phyloP scores from a whole-genome alignment of 306 rosid species.

The Cicer arietinum region DNA sequence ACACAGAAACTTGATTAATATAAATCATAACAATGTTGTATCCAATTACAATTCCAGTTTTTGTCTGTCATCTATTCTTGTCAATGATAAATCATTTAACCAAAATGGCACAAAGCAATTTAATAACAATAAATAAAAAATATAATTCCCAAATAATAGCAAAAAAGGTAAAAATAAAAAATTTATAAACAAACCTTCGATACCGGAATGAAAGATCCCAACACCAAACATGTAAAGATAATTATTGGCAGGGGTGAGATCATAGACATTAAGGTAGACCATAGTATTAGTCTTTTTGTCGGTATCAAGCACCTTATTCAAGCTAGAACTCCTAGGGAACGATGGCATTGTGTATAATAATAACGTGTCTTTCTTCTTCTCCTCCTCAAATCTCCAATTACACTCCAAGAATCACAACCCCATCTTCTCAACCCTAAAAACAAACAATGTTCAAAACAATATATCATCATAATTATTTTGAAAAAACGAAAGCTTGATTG shows the following conservation, averaged over 20 bases:
- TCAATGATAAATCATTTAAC: background rate
- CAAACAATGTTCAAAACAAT: conserved; percentile 2
- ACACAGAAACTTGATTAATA: background rate
- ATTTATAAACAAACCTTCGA: conserved; percentile 63
- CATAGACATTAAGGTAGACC: conserved; percentile 89
- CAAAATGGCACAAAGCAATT: conserved; percentile 16
- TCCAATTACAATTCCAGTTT: background rate
- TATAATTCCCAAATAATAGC: background rate
- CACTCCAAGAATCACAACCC: conserved; percentile 48
- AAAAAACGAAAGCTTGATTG: background rate
- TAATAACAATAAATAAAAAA: background rate
- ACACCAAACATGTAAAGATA: conserved; percentile 84
- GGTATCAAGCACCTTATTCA: conserved; percentile 48
- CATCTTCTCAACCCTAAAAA: conserved; percentile 47
- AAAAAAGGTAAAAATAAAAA: conserved; percentile 10
- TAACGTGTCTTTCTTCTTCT: conserved; percentile 41
- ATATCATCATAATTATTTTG: background rate
- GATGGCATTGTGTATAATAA: conserved; percentile 58
- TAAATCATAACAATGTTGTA: background rate
- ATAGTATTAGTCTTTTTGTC: conserved; percentile 43
- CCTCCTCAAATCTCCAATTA: conserved; percentile 36
- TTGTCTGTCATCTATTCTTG: background rate
- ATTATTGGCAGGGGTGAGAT: conserved; percentile 87
- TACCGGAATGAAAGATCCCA: conserved; percentile 92
- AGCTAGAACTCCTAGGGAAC: conserved; percentile 48